phyloP scores from a whole-genome alignment of 2,329 filamentous ascomycete genomes.

The Fusarium sp. region DNA sequence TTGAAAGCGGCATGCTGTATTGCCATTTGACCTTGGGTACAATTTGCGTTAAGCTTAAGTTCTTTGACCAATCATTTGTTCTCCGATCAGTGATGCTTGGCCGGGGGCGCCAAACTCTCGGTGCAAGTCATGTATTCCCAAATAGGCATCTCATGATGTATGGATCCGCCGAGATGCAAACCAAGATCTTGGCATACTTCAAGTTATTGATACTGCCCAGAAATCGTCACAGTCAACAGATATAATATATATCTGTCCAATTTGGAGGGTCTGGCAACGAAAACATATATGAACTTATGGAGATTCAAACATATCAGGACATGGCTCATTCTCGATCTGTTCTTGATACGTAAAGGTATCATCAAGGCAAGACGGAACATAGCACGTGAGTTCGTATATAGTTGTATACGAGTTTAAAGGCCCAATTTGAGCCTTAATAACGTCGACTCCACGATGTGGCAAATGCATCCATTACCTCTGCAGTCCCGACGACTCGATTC shows the following conservation, averaged over 20 bases:
- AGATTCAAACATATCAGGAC: background rate
- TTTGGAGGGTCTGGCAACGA: background rate
- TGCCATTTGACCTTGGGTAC: background rate
- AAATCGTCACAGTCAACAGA: background rate
- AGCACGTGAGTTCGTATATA: background rate
- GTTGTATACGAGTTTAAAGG: background rate
- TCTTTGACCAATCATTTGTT: constrained; percentile 6
- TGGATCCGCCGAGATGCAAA: background rate
- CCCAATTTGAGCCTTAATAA: background rate
- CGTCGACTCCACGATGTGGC: background rate
- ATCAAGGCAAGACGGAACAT: background rate
- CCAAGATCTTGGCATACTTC: constrained; percentile 21
- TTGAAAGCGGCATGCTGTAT: background rate
- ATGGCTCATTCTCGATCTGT: background rate
- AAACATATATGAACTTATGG: background rate
- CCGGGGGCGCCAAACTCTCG: background rate
- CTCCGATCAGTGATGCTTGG: background rate
- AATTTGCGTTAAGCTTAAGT: constrained; percentile 5
- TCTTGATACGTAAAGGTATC: background rate
- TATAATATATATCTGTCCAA: background rate
- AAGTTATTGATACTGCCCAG: background rate
- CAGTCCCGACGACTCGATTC: background rate
- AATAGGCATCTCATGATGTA: constrained; percentile 5
- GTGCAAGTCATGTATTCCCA: background rate
- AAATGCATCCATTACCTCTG: background rate